Conservation (phyloP, 805 yeast species). For the Pichia cabralensis region DNA sequence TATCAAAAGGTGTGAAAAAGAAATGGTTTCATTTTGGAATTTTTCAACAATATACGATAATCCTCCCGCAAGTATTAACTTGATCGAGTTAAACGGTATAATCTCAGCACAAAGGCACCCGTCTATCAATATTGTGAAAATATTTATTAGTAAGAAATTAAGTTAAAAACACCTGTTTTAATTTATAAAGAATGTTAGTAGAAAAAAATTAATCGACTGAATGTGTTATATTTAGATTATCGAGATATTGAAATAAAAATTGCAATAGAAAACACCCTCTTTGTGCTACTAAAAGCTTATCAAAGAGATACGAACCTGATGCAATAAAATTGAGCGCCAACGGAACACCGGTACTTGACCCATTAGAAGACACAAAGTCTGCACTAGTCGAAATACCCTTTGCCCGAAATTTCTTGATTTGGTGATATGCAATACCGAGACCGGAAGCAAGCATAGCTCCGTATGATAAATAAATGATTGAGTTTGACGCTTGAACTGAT, state of each 20-base stretch:
- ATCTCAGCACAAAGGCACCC: slow-evolving; percentile 59
- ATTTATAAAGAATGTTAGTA: neutral
- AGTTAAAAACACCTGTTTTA: neutral
- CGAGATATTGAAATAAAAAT: no score
- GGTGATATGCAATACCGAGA: slow-evolving; percentile 48
- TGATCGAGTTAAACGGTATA: slow-evolving; percentile 75
- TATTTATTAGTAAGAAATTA: neutral
- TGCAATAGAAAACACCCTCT: no score
- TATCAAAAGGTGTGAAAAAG: no score
- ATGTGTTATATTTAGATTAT: no score
- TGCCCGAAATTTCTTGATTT: slow-evolving; percentile 30
- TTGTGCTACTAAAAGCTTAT: neutral
- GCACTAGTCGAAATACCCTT: slow-evolving; percentile 28
- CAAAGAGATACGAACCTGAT: slow-evolving; percentile 52
- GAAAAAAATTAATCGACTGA: no score
- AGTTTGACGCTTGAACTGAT: slow-evolving; percentile 44
- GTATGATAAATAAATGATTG: slow-evolving; percentile 53
- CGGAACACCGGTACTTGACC: slow-evolving; percentile 72
- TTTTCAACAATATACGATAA: slow-evolving; percentile 30
- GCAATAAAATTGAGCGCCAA: slow-evolving; percentile 85
- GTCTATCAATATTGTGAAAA: slow-evolving; percentile 27
- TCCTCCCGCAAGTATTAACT: slow-evolving; percentile 81
- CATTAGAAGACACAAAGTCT: slow-evolving; percentile 66
- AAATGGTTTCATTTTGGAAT: no score
- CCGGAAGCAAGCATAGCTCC: slow-evolving; percentile 47